These are phyloP conservation scores for Penicillium sp. DNA, from an alignment of 2,329 filamentous ascomycete genomes.

Conservation along the genomic window DNA sequence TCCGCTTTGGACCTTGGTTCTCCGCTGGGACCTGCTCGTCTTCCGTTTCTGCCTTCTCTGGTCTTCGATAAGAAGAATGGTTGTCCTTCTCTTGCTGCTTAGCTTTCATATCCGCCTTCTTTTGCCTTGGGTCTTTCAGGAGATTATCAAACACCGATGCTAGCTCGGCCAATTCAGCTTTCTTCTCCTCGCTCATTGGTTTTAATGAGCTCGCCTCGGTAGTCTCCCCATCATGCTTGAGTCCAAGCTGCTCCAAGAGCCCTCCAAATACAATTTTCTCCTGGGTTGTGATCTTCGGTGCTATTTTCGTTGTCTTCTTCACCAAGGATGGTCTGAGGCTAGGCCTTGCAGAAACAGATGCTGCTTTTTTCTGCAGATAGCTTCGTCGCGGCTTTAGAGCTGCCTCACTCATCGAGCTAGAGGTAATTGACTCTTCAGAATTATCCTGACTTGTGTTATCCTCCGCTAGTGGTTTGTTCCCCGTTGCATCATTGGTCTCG, in stretches of 20 bases:
- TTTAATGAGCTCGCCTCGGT: background rate
- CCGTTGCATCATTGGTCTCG: background rate
- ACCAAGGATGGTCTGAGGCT: background rate
- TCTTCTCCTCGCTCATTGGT: conserved; percentile 11
- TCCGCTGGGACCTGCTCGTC: background rate
- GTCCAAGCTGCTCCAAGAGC: conserved; percentile 19
- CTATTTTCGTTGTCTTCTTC: background rate
- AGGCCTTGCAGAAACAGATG: conserved; percentile 4
- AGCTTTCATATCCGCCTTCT: background rate
- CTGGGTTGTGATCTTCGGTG: conserved; percentile 19
- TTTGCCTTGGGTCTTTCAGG: conserved; percentile 6
- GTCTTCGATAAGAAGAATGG: background rate
- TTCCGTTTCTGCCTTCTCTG: background rate
- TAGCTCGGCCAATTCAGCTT: conserved; percentile 26
- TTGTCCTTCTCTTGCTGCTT: background rate
- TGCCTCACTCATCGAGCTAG: background rate
- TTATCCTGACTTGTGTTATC: conserved; percentile 1
- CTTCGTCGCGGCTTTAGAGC: conserved; percentile 18
- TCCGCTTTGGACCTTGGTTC: conserved; percentile 1
- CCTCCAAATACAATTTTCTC: conserved; percentile 24
- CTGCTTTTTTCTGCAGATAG: conserved; percentile 25
- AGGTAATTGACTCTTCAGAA: conserved; percentile 2
- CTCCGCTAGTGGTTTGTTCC: background rate
- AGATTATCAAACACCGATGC: conserved; percentile 10
- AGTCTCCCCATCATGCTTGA: conserved; percentile 1